These are phyloP conservation scores for Dunaliella sp. DNA, from an alignment of 139 green algal genomes.

Conservation along the genomic window DNA sequence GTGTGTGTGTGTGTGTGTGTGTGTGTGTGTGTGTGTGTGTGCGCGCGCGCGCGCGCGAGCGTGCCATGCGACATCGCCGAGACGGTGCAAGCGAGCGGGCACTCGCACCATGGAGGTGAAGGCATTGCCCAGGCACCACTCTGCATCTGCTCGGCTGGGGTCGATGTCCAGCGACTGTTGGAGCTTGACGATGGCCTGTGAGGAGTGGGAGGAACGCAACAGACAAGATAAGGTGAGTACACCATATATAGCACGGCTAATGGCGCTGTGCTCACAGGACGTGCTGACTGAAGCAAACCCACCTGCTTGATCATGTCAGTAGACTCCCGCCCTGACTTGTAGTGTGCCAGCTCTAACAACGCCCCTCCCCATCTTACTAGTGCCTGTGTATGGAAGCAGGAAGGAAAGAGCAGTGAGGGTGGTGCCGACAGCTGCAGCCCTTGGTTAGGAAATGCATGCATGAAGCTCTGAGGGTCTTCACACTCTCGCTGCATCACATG, in stretches of 20 bases:
- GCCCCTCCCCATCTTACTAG: slow-evolving; percentile 91
- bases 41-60: no score
- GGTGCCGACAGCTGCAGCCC: not conserved
- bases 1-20: no score
- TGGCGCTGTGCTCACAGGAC: not conserved
- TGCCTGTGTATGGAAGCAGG: slow-evolving; percentile 57
- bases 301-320: slow-evolving; percentile 86
- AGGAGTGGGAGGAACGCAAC: not conserved
- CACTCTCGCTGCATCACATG: not conserved
- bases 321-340: slow-evolving; percentile 81
- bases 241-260: not conserved
- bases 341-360: slow-evolving; percentile 96
- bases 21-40: no score
- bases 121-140: slow-evolving; percentile 97
- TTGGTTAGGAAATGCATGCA: not conserved
- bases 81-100: no score
- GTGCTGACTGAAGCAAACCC: no score
- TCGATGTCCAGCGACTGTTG: slow-evolving; percentile 78
- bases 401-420: slow-evolving; percentile 17
- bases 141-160: slow-evolving; percentile 70
- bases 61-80: no score
- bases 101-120: slow-evolving; percentile 74
- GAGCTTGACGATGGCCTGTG: slow-evolving; percentile 82
- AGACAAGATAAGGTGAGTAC: not conserved
- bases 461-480: not conserved